These are phyloP conservation scores for Sarocladiaceae sp. DNA, from an alignment of 2,329 filamentous ascomycete species.

Conservation along the genomic window DNA sequence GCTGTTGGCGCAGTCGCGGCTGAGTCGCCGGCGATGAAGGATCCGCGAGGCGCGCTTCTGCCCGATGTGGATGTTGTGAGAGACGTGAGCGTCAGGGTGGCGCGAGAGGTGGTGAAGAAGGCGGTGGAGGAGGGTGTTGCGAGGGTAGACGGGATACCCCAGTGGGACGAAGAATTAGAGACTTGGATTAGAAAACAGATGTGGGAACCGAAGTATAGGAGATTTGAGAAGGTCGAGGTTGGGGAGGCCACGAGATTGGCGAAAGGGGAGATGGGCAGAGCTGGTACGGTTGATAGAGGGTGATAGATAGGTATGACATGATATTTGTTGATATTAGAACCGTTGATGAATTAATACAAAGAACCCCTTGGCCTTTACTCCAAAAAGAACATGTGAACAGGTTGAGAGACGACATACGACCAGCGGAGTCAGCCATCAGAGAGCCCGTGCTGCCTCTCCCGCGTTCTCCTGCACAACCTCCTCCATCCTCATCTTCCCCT, in stretches of 20 bases:
- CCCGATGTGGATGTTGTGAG: slow-evolving; percentile 71
- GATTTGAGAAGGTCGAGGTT: slow-evolving; percentile 50
- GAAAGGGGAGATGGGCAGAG: slow-evolving; percentile 29
- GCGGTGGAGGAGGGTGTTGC: slow-evolving; percentile 65
- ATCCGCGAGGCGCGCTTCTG: slow-evolving; percentile 59
- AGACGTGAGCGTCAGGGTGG: slow-evolving; percentile 71
- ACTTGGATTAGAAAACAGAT: slow-evolving; percentile 73
- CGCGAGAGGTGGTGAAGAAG: slow-evolving; percentile 64
- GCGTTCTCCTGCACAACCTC: slow-evolving; percentile 49
- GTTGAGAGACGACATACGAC: neutral
- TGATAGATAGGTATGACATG: too few species aligned
- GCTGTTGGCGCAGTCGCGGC: slow-evolving; percentile 68
- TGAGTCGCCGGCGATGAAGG: slow-evolving; percentile 60
- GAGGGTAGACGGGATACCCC: slow-evolving; percentile 58
- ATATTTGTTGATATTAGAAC: too few species aligned
- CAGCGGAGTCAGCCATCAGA: neutral
- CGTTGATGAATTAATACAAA: too few species aligned
- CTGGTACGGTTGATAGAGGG: slow-evolving; percentile 21
- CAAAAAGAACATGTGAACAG: neutral
- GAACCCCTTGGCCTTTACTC: neutral
- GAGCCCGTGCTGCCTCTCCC: slow-evolving; percentile 53
- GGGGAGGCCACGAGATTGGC: slow-evolving; percentile 49
- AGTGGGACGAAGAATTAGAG: slow-evolving; percentile 47
- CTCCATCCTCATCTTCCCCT: slow-evolving; percentile 55
- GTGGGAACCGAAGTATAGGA: slow-evolving; percentile 68